Percentiles rank a stretch among this genome's conserved stretches.
phyloP scores from a whole-genome alignment of 1,284 basidiomycete genomes.

The Xerocomus nothofagi region DNA sequence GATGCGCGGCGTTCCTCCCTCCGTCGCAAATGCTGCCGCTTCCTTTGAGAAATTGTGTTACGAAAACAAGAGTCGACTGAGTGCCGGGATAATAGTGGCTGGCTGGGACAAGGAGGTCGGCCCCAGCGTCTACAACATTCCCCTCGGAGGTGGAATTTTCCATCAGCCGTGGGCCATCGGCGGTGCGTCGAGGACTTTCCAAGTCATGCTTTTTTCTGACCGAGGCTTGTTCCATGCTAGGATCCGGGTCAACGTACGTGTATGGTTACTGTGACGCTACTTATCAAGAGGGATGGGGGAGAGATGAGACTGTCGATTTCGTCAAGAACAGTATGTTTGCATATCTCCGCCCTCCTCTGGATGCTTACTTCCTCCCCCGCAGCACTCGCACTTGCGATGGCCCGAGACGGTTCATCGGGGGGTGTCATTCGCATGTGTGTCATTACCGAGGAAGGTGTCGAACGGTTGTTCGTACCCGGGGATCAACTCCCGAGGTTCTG shows the following conservation, averaged over 20 bases:
- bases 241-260: slow-evolving; percentile 96
- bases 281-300: slow-evolving; percentile 92
- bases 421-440: slow-evolving; percentile 98
- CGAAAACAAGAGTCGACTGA: slow-evolving; percentile 87
- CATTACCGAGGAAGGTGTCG: slow-evolving; percentile 90
- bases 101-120: slow-evolving; percentile 95
- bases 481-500: slow-evolving; percentile 86
- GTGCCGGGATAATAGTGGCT: slow-evolving; percentile 96
- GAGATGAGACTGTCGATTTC: slow-evolving; percentile 90
- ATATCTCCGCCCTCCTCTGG: not conserved
- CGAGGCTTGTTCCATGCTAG: slow-evolving; percentile 39
- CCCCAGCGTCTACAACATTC: slow-evolving; percentile 97
- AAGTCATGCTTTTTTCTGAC: not conserved
- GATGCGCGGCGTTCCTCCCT: slow-evolving; percentile 63
- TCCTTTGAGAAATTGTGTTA: slow-evolving; percentile 93
- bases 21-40: slow-evolving; percentile 82
- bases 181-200: slow-evolving; percentile 48
- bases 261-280: slow-evolving; percentile 99
- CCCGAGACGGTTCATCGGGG: slow-evolving; percentile 96
- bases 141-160: slow-evolving; percentile 91
- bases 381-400: slow-evolving; percentile 96
- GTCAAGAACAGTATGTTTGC: slow-evolving; percentile 87
- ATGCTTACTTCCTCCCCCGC: slow-evolving; percentile 14
- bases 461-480: slow-evolving; percentile 94
- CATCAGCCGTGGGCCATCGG: slow-evolving; percentile 97